Evolutionary conservation across 2,329 filamentous ascomycete genomes (phyloP).

Genomic region (Nothopassalora personata): DNA sequence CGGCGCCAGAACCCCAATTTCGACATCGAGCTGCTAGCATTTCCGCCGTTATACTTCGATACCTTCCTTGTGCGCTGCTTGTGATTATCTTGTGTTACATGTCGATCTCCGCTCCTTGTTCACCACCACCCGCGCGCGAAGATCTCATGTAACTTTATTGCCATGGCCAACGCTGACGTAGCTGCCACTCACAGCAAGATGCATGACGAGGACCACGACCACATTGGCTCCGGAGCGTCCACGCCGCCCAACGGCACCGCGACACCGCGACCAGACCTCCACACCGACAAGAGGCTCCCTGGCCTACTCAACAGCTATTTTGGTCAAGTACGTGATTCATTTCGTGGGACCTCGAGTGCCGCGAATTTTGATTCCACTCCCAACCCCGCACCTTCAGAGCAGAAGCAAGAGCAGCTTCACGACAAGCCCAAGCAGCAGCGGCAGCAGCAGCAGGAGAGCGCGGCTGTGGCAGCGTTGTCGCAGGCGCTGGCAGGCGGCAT

Average conservation of each 20-base stretch:
- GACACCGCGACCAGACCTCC: slow-evolving; percentile 84
- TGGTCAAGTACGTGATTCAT: slow-evolving; percentile 95
- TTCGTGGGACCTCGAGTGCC: slow-evolving; percentile 44
- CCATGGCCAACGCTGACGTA: slow-evolving; percentile 26
- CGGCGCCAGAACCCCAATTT: slow-evolving; percentile 7
- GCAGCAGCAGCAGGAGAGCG: slow-evolving; percentile 16
- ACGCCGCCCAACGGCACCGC: slow-evolving; percentile 79
- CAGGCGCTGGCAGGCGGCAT: slow-evolving; percentile 18
- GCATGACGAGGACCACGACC: slow-evolving; percentile 64
- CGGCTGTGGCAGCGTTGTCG: slow-evolving; percentile 16
- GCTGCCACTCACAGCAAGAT: slow-evolving; percentile 29
- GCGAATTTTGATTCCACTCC: slow-evolving; percentile 26
- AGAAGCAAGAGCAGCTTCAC: slow-evolving; percentile 13
- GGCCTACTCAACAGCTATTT: slow-evolving; percentile 94
- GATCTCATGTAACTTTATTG: not conserved
- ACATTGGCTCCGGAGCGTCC: slow-evolving; percentile 73
- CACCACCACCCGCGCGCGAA: slow-evolving; percentile 10
- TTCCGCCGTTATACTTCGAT: slow-evolving; percentile 5
- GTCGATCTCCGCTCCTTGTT: slow-evolving; percentile 13
- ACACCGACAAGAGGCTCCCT: slow-evolving; percentile 85
- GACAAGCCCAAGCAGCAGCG: slow-evolving; percentile 1
- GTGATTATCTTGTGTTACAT: slow-evolving; percentile 8
- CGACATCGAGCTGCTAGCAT: not conserved
- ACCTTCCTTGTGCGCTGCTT: slow-evolving; percentile 6
- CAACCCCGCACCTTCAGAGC: slow-evolving; percentile 26